These are phyloP conservation scores for Trametes hirsuta DNA, from an alignment of 1,284 basidiomycete species.

Conservation along the genomic window DNA sequence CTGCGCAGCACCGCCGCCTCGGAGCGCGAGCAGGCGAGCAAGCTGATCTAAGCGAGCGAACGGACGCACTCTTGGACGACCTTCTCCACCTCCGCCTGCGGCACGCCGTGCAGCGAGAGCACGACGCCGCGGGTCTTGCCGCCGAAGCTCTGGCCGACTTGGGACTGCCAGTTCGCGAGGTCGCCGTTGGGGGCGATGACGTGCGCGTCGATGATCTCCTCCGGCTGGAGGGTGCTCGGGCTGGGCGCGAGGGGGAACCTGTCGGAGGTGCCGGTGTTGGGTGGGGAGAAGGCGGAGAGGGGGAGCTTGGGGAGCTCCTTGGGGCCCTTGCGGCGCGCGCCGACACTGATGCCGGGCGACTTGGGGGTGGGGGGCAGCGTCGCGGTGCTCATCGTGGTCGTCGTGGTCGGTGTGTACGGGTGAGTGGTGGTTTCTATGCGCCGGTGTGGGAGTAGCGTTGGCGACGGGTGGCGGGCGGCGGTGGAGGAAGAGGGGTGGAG, in stretches of 20 bases:
- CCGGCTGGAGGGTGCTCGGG: slow-evolving; percentile 66
- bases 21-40: neutral
- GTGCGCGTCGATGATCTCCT: slow-evolving; percentile 68
- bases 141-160: slow-evolving; percentile 50
- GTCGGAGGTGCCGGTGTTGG: slow-evolving; percentile 66
- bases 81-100: slow-evolving; percentile 41
- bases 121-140: slow-evolving; percentile 55
- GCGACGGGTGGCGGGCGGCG: slow-evolving; percentile 1
- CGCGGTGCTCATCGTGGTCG: slow-evolving; percentile 31
- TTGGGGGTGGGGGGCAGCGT: slow-evolving; percentile 36
- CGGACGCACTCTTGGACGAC: slow-evolving; percentile 38
- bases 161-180: slow-evolving; percentile 53
- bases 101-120: slow-evolving; percentile 45
- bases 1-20: neutral
- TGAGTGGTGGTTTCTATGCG: neutral
- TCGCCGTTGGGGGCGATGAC: slow-evolving; percentile 49
- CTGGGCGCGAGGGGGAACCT: slow-evolving; percentile 70
- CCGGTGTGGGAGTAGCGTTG: neutral
- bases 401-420: neutral
- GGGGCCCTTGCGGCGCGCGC: slow-evolving; percentile 58
- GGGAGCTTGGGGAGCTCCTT: slow-evolving; percentile 71
- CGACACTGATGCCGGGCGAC: slow-evolving; percentile 43
- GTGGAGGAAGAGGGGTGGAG: slow-evolving; percentile 1
- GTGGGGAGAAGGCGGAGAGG: slow-evolving; percentile 70
- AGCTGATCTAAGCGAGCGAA: slow-evolving; percentile 11